These are phyloP conservation scores for Colletotrichum acutatum DNA, from an alignment of 2,329 filamentous ascomycete species.

Conservation along the genomic window DNA sequence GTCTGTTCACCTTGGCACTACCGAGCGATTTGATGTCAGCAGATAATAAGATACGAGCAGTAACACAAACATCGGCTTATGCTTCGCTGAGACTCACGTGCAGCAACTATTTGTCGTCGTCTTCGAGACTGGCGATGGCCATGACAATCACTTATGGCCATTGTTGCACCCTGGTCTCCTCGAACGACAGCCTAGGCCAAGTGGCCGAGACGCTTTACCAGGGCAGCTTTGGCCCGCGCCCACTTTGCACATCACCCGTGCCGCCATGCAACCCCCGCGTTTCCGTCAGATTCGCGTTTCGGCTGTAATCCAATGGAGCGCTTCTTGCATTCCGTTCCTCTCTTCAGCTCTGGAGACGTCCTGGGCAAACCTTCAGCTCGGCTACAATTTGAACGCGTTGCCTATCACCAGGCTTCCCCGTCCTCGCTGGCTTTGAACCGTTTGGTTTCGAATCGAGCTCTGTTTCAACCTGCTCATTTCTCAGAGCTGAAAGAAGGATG, in stretches of 20 bases:
- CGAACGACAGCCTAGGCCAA: neutral
- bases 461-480: slow-evolving; percentile 24
- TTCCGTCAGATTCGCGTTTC: slow-evolving; percentile 14
- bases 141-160: neutral
- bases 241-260: slow-evolving; percentile 29
- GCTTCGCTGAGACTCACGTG: neutral
- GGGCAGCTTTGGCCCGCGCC: slow-evolving; percentile 21
- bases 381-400: neutral
- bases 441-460: slow-evolving; percentile 18
- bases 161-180: neutral
- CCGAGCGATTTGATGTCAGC: neutral
- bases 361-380: slow-evolving; percentile 1
- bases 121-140: neutral
- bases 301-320: slow-evolving; percentile 1
- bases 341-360: neutral
- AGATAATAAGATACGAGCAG: slow-evolving; percentile 1
- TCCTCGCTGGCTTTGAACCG: neutral
- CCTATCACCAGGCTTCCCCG: neutral
- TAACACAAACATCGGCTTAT: slow-evolving; percentile 1
- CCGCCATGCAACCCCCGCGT: slow-evolving; percentile 28
- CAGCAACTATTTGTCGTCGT: neutral
- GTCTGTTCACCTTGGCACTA: neutral
- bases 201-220: slow-evolving; percentile 14
- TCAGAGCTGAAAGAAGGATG: slow-evolving; percentile 3
- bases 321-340: neutral